Base-by-base conservation (phyloP, 768 basidiomycete genomes). In the Chalciporus chontae region DNA sequence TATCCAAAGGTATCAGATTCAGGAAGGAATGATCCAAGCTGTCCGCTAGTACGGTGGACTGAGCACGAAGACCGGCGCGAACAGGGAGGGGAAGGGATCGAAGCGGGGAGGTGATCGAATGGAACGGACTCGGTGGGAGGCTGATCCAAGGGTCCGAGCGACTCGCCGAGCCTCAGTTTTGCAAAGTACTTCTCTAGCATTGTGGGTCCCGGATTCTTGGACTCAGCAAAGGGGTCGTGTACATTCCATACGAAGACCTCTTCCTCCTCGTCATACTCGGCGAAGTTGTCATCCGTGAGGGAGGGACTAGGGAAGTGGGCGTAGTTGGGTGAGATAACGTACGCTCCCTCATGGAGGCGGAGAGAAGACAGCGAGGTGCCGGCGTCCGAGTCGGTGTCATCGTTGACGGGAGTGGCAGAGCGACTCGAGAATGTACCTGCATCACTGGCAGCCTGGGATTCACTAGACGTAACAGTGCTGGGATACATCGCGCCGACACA, bases 221-320 rank as follows among this genome's bases (percentile, higher is more conserved):
- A 51, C 18, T 23, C 36, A 10, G 40, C 48, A 17, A 62, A 62
- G 0, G 62, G 60, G 42, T 58, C 23, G 0, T 15, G 17, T 5
- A 27, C 45, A 43, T 62, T 53, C 61, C 63, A 62, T 4, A 51
- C 51, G 36, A 58, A 58, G 14, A 32, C 23, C 27, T 15, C 13
- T 14, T 31, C 13, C 24, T 39, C 31, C 1, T 47, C 45, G 9
- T 46, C 51, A 32, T 38, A 19, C 10, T 37, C 29, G 11, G 42
- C 27, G 11, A 37, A 51, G 10, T 42, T 10, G 17, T 34, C 45
- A 5, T 18, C 29, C n/a, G 9, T 34, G 13, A 3, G 5, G 10
- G 37, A 13, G 17, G 1, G 2, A n/a, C 41, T 5, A 8, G 34
- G 11, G 23, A 36, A 45, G 15, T 31, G 15, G 17, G 14, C 10